A percentile compares a stretch with the other conserved stretches of the same genome.
Evolutionary conservation across 2,329 filamentous ascomycete species (phyloP).

Genomic region (Verruconis gallopava): DNA sequence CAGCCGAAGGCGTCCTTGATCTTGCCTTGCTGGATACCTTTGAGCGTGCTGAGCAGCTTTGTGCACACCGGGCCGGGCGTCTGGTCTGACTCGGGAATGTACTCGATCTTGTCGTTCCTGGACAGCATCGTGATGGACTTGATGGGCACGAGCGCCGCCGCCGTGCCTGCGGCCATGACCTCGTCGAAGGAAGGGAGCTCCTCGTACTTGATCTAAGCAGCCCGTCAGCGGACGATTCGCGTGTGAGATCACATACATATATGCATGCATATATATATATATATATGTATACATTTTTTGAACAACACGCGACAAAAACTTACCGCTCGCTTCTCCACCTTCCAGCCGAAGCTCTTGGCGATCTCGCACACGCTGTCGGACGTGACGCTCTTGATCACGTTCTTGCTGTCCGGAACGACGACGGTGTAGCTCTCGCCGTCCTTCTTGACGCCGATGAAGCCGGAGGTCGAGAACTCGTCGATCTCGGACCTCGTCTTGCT

Average conservation of each 20-base stretch:
- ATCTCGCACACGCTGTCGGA: conserved; percentile 67
- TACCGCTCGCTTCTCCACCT: conserved; percentile 61
- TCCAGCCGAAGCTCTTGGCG: conserved; percentile 67
- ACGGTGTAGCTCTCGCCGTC: conserved; percentile 49
- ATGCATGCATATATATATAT: no score
- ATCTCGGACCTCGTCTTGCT: conserved; percentile 72
- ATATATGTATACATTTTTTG: not conserved
- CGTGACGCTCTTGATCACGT: conserved; percentile 79
- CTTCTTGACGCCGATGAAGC: conserved; percentile 66
- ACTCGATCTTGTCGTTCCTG: conserved; percentile 42
- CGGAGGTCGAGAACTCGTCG: conserved; percentile 91
- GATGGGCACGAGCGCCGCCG: conserved; percentile 82
- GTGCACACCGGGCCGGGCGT: conserved; percentile 62
- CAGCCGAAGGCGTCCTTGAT: conserved; percentile 66
- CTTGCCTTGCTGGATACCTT: conserved; percentile 77
- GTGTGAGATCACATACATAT: not conserved
- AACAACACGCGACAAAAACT: conserved; percentile 18
- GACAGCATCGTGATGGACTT: conserved; percentile 69
- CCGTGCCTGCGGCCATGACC: conserved; percentile 84
- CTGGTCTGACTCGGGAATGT: conserved; percentile 39
- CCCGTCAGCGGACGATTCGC: no score
- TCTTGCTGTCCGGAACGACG: conserved; percentile 75
- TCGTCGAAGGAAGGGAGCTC: conserved; percentile 56
- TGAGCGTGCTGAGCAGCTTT: conserved; percentile 61
- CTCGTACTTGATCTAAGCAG: conserved; percentile 48